These are phyloP conservation scores for Fremontodendron californicum DNA, from an alignment of 345 rosid genomes.

Conservation along the genomic window DNA sequence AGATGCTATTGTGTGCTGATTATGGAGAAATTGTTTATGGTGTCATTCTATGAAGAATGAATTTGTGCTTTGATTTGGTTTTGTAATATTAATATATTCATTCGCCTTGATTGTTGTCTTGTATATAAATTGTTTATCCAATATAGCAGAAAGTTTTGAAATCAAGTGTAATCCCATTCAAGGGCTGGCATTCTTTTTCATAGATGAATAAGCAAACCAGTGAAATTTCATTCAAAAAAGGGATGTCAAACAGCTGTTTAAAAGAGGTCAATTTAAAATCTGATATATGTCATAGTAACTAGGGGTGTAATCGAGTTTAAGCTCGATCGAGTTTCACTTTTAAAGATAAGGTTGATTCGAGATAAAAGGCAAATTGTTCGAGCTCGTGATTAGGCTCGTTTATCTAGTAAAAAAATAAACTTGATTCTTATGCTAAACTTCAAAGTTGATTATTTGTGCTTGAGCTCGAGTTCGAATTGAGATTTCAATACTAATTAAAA, in stretches of 20 bases:
- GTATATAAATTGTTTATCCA: too few species aligned
- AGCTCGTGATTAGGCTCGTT: too few species aligned
- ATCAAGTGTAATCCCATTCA: not conserved
- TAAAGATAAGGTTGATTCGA: too few species aligned
- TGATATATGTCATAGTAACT: not conserved
- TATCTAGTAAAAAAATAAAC: too few species aligned
- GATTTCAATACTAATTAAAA: too few species aligned
- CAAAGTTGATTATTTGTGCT: too few species aligned
- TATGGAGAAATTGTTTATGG: not conserved
- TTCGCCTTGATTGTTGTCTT: not conserved
- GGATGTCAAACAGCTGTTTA: not conserved
- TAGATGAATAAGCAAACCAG: not conserved
- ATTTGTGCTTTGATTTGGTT: slow-evolving; percentile 4
- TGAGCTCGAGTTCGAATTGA: too few species aligned
- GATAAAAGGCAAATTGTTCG: too few species aligned
- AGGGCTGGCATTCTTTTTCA: not conserved
- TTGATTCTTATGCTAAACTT: too few species aligned
- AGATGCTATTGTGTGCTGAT: slow-evolving; percentile 14
- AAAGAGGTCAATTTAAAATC: not conserved
- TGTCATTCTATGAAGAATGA: not conserved
- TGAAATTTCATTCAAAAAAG: not conserved
- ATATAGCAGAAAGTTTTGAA: not conserved
- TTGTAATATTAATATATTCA: slow-evolving; percentile 9
- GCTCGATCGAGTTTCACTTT: too few species aligned
- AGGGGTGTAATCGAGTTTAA: too few species aligned